These are phyloP conservation scores for Yarrowia hollandica DNA, from an alignment of 805 yeast species.

Conservation along the genomic window DNA sequence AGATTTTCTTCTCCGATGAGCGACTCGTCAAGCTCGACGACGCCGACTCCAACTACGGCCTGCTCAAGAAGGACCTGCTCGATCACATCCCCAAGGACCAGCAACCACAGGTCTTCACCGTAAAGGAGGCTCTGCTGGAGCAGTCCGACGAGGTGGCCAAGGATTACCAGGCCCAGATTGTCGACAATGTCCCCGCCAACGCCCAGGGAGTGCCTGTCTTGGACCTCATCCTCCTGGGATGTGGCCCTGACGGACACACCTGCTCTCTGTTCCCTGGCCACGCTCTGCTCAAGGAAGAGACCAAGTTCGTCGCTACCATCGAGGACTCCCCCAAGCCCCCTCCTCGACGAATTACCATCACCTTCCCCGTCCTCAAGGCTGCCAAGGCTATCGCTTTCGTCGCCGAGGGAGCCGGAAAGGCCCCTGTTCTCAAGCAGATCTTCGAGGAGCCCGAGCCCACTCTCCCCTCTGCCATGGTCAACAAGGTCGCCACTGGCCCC, in stretches of 20 bases:
- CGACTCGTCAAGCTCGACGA: conserved; percentile 81
- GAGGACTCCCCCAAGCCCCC: conserved; percentile 93
- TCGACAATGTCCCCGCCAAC: conserved; percentile 45
- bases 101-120: conserved; percentile 63
- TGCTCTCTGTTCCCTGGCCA: conserved; percentile 92
- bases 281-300: conserved; percentile 56
- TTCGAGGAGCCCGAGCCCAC: conserved; percentile 50
- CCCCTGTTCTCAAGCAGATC: conserved; percentile 66
- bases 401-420: conserved; percentile 87
- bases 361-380: conserved; percentile 67
- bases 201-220: conserved; percentile 47
- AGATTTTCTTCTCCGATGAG: conserved; percentile 85
- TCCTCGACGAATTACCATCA: conserved; percentile 84
- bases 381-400: conserved; percentile 69
- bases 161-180: conserved; percentile 61
- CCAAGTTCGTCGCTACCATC: conserved; percentile 59
- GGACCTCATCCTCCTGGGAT: conserved; percentile 77
- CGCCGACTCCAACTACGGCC: conserved; percentile 82
- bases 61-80: conserved; percentile 66
- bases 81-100: conserved; percentile 45
- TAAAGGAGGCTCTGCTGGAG: conserved; percentile 61
- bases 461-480: conserved; percentile 73
- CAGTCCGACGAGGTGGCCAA: conserved; percentile 57
- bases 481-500: conserved; percentile 52
- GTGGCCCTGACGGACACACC: conserved; percentile 97